A percentile compares a stretch with the other conserved stretches of the same genome.
Conservation (phyloP, 257 asterid genomes). For the Penstemon newberryi region DNA sequence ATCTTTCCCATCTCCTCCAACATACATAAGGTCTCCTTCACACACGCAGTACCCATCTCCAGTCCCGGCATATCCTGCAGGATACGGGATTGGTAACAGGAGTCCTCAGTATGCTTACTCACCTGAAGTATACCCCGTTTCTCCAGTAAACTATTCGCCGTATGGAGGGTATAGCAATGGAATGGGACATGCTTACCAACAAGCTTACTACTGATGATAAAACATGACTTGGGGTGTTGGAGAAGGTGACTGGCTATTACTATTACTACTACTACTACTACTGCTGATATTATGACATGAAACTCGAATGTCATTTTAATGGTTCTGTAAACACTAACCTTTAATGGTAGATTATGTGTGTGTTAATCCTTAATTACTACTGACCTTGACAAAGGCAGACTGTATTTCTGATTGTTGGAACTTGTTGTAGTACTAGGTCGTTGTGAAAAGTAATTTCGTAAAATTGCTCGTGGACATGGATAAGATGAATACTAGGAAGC, state of each 20-base stretch:
- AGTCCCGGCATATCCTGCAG: constrained; percentile 73
- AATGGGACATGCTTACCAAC: constrained; percentile 86
- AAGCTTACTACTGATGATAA: constrained; percentile 81
- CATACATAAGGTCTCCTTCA: constrained; percentile 78
- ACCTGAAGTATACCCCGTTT: constrained; percentile 77
- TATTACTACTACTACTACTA: not conserved
- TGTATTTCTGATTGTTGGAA: constrained; percentile 86
- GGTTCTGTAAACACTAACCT: constrained; percentile 93
- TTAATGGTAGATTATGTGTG: constrained; percentile 78
- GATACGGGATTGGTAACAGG: constrained; percentile 55
- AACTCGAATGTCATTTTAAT: constrained; percentile 55
- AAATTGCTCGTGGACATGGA: constrained; percentile 17
- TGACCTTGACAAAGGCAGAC: constrained; percentile 74
- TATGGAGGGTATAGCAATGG: constrained; percentile 80
- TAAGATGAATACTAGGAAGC: constrained; percentile 30
- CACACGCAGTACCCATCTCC: constrained; percentile 75
- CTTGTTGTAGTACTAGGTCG: constrained; percentile 68
- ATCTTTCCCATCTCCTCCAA: constrained; percentile 87
- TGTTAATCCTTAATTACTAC: constrained; percentile 73
- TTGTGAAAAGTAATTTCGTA: constrained; percentile 67
- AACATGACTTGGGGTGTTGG: constrained; percentile 50
- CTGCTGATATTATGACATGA: constrained; percentile 76
- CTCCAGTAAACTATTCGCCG: constrained; percentile 70
- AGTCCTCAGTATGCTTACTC: constrained; percentile 85
- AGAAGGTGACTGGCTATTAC: constrained; percentile 38